Conservation (phyloP, 305 asterid species). For the Lippia alba region DNA sequence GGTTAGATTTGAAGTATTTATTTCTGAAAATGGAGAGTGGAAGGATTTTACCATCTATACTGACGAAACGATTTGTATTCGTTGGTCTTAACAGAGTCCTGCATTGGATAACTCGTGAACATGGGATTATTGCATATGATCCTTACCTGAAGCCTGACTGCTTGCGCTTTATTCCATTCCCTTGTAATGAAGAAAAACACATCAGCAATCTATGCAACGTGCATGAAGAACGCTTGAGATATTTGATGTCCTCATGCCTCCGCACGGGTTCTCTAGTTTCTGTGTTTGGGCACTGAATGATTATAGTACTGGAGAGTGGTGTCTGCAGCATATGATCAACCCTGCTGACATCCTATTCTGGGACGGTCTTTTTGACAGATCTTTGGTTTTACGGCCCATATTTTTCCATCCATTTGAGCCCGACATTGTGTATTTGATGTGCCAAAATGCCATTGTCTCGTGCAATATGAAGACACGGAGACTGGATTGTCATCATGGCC, state of each 20-base stretch:
- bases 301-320: not conserved
- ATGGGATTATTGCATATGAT: slow-evolving; percentile 7
- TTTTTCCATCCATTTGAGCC: too few species aligned
- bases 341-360: too few species aligned
- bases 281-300: slow-evolving; percentile 4
- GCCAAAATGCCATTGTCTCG: too few species aligned
- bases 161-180: slow-evolving; percentile 2
- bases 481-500: too few species aligned
- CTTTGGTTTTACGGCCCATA: too few species aligned
- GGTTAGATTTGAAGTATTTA: not conserved
- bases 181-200: not conserved
- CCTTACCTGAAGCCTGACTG: not conserved
- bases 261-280: not conserved
- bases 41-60: not conserved
- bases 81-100: not conserved
- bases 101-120: not conserved
- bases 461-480: too few species aligned
- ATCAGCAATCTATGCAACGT: not conserved
- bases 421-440: too few species aligned
- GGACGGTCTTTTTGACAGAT: too few species aligned
- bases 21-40: slow-evolving; percentile 17
- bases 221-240: slow-evolving; percentile 14
- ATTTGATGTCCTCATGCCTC: not conserved
- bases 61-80: not conserved
- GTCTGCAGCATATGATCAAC: too few species aligned